Conservation (phyloP, 495 filamentous ascomycete genomes). For the Arthonia radiata region DNA sequence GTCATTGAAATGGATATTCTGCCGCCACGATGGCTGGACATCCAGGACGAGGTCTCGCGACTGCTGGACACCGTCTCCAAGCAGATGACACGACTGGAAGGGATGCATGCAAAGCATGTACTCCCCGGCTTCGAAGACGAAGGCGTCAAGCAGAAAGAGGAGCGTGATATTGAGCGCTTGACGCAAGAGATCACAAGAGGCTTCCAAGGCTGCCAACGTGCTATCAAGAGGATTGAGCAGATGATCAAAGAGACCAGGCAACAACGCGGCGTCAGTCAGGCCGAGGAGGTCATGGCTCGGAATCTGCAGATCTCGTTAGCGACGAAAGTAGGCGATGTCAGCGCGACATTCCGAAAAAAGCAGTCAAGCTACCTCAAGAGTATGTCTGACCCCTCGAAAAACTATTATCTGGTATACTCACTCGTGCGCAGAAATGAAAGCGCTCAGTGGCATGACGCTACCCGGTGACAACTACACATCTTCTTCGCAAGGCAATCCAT, state of each 20-base stretch:
- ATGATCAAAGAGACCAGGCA: conserved; percentile 57
- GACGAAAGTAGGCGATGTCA: conserved; percentile 71
- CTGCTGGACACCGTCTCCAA: conserved; percentile 54
- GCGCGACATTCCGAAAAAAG: conserved; percentile 80
- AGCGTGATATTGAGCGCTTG: conserved; percentile 66
- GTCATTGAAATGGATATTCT: conserved; percentile 97
- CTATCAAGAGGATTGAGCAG: conserved; percentile 63
- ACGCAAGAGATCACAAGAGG: conserved; percentile 71
- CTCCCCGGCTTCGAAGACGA: conserved; percentile 94
- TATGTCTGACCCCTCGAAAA: conserved; percentile 15
- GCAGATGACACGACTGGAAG: conserved; percentile 64
- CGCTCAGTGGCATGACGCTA: conserved; percentile 37
- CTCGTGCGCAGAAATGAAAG: conserved; percentile 78
- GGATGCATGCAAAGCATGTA: conserved; percentile 89
- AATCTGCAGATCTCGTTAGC: conserved; percentile 88
- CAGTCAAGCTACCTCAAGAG: conserved; percentile 91
- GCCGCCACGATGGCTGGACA: conserved; percentile 84
- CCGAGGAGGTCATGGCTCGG: conserved; percentile 83
- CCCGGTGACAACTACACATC: conserved; percentile 40
- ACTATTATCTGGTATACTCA: conserved; percentile 2
- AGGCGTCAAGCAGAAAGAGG: conserved; percentile 55
- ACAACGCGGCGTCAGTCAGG: conserved; percentile 40
- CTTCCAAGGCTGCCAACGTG: conserved; percentile 73
- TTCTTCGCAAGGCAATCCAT: conserved; percentile 32
- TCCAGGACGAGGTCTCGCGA: conserved; percentile 81